Evolutionary conservation across 805 yeast genomes (phyloP).

Genomic region (Saturnispora zaruensis): DNA sequence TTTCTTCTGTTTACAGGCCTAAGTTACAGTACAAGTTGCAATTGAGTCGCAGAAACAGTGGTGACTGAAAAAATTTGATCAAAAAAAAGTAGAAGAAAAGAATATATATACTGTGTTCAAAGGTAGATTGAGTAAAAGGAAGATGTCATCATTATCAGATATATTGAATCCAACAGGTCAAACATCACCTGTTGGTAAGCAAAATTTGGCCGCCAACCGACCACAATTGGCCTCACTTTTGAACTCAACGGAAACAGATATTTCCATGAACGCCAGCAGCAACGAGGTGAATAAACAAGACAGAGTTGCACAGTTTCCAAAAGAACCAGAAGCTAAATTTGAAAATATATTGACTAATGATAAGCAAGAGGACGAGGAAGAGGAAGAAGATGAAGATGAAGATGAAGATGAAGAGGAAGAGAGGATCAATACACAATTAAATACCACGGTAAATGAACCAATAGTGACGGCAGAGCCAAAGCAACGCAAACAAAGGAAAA

Average conservation of each 20-base stretch:
- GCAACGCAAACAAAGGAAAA: not conserved
- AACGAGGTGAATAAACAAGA: not conserved
- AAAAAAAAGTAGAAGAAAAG: too few species aligned
- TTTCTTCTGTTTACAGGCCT: not conserved
- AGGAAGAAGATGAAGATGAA: not conserved
- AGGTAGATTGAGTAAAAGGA: not conserved
- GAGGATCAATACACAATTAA: not conserved
- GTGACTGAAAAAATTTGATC: not conserved
- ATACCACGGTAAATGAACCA: not conserved
- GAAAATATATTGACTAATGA: not conserved
- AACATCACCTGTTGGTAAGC: not conserved
- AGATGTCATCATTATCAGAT: constrained; percentile 10
- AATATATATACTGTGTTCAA: too few species aligned
- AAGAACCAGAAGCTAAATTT: not conserved
- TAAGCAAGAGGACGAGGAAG: not conserved
- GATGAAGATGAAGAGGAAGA: not conserved
- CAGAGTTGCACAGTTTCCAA: not conserved
- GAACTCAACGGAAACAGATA: not conserved
- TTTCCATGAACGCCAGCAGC: not conserved
- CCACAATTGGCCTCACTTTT: not conserved
- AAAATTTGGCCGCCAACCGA: not conserved
- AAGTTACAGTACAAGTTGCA: not conserved
- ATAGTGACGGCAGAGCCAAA: not conserved
- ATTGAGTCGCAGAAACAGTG: not conserved
- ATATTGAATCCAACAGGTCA: constrained; percentile 8